Conservation (phyloP, 306 rosid species). For the Cucumis cinereus region DNA sequence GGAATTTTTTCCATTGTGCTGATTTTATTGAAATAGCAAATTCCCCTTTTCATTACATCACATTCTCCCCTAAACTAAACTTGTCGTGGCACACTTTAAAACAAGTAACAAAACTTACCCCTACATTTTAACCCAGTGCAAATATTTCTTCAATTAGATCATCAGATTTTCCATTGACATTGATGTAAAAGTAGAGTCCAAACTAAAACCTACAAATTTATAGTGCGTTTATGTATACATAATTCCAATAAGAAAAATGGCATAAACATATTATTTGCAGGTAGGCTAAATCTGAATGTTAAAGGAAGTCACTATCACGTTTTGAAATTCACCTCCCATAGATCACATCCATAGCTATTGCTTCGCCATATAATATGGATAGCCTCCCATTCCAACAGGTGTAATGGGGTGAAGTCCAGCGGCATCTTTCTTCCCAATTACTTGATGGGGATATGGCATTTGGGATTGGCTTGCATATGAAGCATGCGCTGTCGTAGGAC, state of each 20-base stretch:
- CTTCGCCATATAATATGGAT: conserved; percentile 53
- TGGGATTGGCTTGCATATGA: conserved; percentile 42
- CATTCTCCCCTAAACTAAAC: neutral
- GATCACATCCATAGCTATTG: conserved; percentile 17
- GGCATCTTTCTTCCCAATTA: conserved; percentile 30
- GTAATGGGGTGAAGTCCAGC: conserved; percentile 25
- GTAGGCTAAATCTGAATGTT: neutral
- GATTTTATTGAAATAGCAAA: neutral
- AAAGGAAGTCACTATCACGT: neutral
- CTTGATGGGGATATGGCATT: conserved; percentile 36
- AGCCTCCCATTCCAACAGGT: conserved; percentile 43
- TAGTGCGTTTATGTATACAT: neutral
- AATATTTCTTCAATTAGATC: neutral
- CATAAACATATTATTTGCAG: neutral
- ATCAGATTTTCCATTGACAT: neutral
- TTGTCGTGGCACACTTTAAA: neutral
- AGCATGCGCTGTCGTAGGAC: conserved; percentile 26
- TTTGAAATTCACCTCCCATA: conserved; percentile 8
- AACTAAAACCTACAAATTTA: neutral
- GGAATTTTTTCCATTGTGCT: neutral
- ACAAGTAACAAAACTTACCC: neutral
- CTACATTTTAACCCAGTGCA: neutral
- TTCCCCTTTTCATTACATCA: neutral
- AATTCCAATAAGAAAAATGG: neutral
- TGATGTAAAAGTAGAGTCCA: neutral